phyloP scores from a whole-genome alignment of 306 rosid species.

The Quercus alba region DNA sequence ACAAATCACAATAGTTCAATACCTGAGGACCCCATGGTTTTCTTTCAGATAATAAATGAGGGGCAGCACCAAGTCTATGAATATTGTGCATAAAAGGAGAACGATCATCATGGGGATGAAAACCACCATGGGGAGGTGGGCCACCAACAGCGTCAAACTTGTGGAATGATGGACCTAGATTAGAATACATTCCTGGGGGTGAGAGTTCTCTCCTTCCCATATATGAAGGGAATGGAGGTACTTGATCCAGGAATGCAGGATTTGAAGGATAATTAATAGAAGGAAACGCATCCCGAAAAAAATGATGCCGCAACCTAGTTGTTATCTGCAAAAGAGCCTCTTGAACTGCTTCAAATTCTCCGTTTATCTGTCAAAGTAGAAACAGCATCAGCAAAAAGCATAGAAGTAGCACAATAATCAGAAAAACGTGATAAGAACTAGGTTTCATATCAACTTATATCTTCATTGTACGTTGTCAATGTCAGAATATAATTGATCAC shows the following conservation, averaged over 20 bases:
- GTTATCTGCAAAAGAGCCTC: conserved; percentile 91
- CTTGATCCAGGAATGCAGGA: conserved; percentile 66
- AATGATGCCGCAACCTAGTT: conserved; percentile 72
- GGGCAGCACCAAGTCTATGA: conserved; percentile 57
- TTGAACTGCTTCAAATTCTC: conserved; percentile 87
- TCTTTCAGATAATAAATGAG: conserved; percentile 64
- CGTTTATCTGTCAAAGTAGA: conserved; percentile 61
- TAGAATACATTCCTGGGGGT: conserved; percentile 79
- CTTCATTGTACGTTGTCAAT: conserved; percentile 3
- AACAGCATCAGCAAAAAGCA: conserved; percentile 18
- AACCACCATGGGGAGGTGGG: conserved; percentile 51
- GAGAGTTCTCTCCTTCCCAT: conserved; percentile 80
- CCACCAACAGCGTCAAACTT: conserved; percentile 53
- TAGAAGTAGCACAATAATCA: background rate
- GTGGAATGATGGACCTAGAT: conserved; percentile 63
- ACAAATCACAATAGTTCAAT: conserved; percentile 16
- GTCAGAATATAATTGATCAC: conserved; percentile 9
- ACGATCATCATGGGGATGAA: conserved; percentile 62
- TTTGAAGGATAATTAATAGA: conserved; percentile 65
- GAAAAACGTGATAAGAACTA: background rate
- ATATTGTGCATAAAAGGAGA: conserved; percentile 60
- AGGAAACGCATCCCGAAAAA: conserved; percentile 75
- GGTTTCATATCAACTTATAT: conserved; percentile 1
- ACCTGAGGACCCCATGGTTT: conserved; percentile 95
- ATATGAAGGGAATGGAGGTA: conserved; percentile 66